A percentile compares a stretch with the other conserved stretches of the same genome.
Conservation (phyloP, 1,139 yeast genomes). For the Diutina ranongensis region DNA sequence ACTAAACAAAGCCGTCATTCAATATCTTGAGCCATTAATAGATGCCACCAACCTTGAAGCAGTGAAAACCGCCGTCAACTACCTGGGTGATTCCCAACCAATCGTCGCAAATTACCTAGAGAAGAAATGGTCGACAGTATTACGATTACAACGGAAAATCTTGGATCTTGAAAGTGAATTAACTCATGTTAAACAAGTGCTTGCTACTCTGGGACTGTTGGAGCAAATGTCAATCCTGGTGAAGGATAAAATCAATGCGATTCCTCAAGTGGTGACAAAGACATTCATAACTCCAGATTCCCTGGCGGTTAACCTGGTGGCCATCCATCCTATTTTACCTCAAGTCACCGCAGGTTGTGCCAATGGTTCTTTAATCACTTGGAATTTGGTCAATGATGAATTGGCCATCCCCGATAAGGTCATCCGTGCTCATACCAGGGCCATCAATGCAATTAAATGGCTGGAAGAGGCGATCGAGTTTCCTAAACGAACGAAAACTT, state of each 20-base stretch:
- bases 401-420: slow-evolving; percentile 54
- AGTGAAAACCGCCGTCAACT: too few relatives aligned
- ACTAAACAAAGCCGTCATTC: slow-evolving; percentile 43
- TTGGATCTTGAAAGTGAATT: slow-evolving; percentile 44
- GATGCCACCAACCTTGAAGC: background rate
- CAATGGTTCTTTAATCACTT: slow-evolving; percentile 63
- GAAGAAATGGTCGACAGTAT: slow-evolving; percentile 83
- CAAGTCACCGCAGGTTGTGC: slow-evolving; percentile 56
- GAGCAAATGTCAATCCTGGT: slow-evolving; percentile 9
- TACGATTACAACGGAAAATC: slow-evolving; percentile 66
- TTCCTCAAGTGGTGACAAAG: slow-evolving; percentile 47
- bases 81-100: too few relatives aligned
- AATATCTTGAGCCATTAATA: slow-evolving; percentile 34
- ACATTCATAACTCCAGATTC: slow-evolving; percentile 41
- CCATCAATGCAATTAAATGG: slow-evolving; percentile 53
- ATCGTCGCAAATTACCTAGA: slow-evolving; percentile 47
- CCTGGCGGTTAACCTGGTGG: slow-evolving; percentile 49
- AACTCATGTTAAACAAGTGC: slow-evolving; percentile 25
- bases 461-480: slow-evolving; percentile 14
- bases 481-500: slow-evolving; percentile 9
- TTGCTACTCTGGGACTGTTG: slow-evolving; percentile 4
- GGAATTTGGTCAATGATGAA: slow-evolving; percentile 55
- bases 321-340: slow-evolving; percentile 67
- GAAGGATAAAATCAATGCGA: slow-evolving; percentile 47
- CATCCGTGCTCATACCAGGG: slow-evolving; percentile 67